phyloP scores from a whole-genome alignment of 495 filamentous ascomycete species.

The Chaetomium fimeti region DNA sequence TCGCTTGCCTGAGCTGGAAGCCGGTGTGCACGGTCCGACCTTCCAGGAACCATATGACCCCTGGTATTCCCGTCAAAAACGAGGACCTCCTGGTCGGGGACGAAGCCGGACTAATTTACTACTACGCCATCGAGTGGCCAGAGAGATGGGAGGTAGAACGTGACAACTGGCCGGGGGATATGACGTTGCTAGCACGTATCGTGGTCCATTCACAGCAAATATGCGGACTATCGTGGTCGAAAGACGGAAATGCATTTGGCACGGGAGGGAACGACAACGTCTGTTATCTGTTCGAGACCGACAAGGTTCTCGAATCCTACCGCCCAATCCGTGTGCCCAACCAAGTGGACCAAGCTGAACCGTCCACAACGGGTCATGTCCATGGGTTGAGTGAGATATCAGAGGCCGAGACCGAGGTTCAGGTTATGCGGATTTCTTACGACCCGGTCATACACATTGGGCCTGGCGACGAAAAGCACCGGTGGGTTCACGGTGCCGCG shows the following conservation, averaged over 20 bases:
- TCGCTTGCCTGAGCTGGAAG: conserved; percentile 75
- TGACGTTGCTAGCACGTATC: conserved; percentile 75
- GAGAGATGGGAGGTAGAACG: conserved; percentile 52
- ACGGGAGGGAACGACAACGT: conserved; percentile 91
- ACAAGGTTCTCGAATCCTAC: conserved; percentile 52
- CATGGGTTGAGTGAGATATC: conserved; percentile 15
- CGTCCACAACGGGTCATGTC: neutral
- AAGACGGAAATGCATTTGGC: conserved; percentile 71
- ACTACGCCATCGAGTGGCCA: conserved; percentile 90
- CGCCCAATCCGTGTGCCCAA: neutral
- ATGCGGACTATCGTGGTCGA: conserved; percentile 88
- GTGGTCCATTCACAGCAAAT: conserved; percentile 83
- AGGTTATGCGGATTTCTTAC: neutral
- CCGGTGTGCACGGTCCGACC: conserved; percentile 48
- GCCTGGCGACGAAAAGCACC: conserved; percentile 63
- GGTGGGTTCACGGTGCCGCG: conserved; percentile 77
- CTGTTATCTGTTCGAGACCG: conserved; percentile 75
- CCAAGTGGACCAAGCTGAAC: conserved; percentile 11
- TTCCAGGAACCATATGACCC: conserved; percentile 38
- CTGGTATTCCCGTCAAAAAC: conserved; percentile 47
- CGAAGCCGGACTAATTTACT: conserved; percentile 79
- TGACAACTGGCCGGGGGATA: conserved; percentile 68
- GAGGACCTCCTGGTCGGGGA: conserved; percentile 91
- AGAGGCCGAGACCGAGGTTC: conserved; percentile 19
- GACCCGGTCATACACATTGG: conserved; percentile 30